Base-by-base conservation (phyloP, 106 monocot genomes). In the Allium fistulosum region DNA sequence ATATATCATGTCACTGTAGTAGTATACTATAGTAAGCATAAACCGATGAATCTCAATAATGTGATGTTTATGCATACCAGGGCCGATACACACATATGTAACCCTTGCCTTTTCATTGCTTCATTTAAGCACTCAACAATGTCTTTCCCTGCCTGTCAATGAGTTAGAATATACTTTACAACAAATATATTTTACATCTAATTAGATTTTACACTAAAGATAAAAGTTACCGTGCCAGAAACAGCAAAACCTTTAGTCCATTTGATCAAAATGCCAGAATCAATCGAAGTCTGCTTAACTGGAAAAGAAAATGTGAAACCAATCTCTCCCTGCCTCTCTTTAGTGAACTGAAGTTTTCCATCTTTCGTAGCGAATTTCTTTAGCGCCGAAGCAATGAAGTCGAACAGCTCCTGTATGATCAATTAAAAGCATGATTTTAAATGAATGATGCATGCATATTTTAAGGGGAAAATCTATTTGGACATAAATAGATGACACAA, bases 261-360 rank as follows among this genome's bases (percentile, higher is more conserved):
- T 73, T 89, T 89, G 46, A 89, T 89, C 27, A 89, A 65, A 60
- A 77, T 85, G 46, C 88, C 88, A 14, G 88, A 85, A 77, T 71
- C 74, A 69, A 89, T 72, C 6, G 88, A 82, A 49, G 82, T 84
- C 70, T 89, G 88, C 47, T 69, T 89, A 53, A 89, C 77, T 11
- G 88, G 88, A 72, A 89, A 89, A 14, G 88, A 89, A 65, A 89
- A 89, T 53, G 85, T 80, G 66, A 89, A 89, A 17, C 88, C 88
- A 49, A 89, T 53, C 58, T 89, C 88, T 18, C 82, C 26, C 61
- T 76, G 66, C 62, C 71, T 71, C 5, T 77, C 82, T 3, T 63
- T 28, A 69, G 77, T 64, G 52, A 72, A 48, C 9, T 63, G 75
- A 75, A 80, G 72, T 17, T 56, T 57, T 26, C 47, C 82, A 47